Evolutionary conservation across 164 flowering plant genomes (phyloP).

Genomic region (Chloranthus sessilifolius): DNA sequence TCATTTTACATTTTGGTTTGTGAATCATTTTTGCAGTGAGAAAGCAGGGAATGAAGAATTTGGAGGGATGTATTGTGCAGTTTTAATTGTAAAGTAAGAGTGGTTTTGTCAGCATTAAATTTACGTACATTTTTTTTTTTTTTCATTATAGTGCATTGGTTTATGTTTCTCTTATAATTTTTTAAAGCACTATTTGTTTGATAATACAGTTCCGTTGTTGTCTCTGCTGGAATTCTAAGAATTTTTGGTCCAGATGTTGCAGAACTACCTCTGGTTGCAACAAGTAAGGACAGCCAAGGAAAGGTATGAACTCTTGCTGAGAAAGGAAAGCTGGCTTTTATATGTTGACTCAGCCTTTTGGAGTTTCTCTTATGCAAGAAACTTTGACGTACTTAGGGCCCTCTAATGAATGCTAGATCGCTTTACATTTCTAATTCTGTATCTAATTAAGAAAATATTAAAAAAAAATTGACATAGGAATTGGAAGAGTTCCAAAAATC

Average conservation of each 20-base stretch:
- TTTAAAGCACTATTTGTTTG: too few species aligned
- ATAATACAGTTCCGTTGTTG: slow-evolving; percentile 66
- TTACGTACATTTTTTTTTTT: background rate
- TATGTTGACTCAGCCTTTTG: too few species aligned
- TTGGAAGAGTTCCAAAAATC: too few species aligned
- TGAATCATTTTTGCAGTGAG: slow-evolving; percentile 47
- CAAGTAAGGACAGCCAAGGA: slow-evolving; percentile 70
- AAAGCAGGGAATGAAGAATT: slow-evolving; percentile 85
- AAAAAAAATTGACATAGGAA: too few species aligned
- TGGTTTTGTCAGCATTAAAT: background rate
- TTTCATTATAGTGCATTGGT: too few species aligned
- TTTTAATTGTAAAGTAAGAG: slow-evolving; percentile 68
- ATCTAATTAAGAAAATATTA: too few species aligned
- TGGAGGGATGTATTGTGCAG: slow-evolving; percentile 84
- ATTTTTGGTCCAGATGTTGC: slow-evolving; percentile 85
- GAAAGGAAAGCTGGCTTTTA: background rate
- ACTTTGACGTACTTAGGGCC: too few species aligned
- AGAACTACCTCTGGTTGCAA: slow-evolving; percentile 94
- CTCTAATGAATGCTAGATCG: too few species aligned
- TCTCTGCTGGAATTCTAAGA: slow-evolving; percentile 85
- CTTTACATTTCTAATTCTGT: too few species aligned
- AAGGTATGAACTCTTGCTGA: slow-evolving; percentile 47
- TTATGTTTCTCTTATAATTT: too few species aligned
- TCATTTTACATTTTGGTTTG: background rate
- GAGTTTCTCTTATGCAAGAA: too few species aligned